These are phyloP conservation scores for Salix arbutifolia DNA, from an alignment of 345 rosid genomes.

Conservation along the genomic window DNA sequence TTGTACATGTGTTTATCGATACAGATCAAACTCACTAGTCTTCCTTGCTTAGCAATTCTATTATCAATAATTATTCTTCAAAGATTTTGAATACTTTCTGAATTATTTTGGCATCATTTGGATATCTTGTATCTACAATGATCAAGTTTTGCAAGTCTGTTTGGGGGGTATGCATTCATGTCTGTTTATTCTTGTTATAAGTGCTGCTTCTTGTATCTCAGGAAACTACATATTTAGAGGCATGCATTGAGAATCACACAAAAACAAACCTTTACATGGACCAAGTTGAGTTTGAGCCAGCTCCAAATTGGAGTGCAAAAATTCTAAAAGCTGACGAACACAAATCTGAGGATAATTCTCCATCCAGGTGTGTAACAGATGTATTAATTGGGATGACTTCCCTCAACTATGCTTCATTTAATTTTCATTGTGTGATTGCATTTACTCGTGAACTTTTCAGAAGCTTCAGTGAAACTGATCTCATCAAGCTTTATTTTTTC, in stretches of 20 bases:
- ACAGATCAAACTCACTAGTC: background rate
- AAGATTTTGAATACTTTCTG: background rate
- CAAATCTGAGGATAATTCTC: slow-evolving; percentile 30
- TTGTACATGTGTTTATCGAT: background rate
- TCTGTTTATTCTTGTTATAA: background rate
- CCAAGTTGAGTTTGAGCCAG: slow-evolving; percentile 97
- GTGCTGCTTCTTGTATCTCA: slow-evolving; percentile 31
- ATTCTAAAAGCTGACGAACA: slow-evolving; percentile 52
- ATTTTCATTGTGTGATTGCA: background rate
- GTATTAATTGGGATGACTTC: background rate
- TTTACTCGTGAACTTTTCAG: background rate
- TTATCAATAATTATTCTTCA: background rate
- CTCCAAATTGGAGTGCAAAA: slow-evolving; percentile 73
- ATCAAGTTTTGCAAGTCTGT: background rate
- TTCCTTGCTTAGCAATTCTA: background rate
- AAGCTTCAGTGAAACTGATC: background rate
- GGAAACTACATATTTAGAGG: slow-evolving; percentile 87
- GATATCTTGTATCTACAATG: background rate
- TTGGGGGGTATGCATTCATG: background rate
- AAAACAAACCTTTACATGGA: slow-evolving; percentile 90
- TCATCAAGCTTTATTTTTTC: background rate
- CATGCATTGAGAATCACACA: slow-evolving; percentile 92
- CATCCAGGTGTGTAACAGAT: slow-evolving; percentile 39
- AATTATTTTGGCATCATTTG: background rate
- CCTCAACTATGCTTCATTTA: background rate